phyloP scores from a whole-genome alignment of 2,329 filamentous ascomycete genomes.

The Harringtonia lauricola region DNA sequence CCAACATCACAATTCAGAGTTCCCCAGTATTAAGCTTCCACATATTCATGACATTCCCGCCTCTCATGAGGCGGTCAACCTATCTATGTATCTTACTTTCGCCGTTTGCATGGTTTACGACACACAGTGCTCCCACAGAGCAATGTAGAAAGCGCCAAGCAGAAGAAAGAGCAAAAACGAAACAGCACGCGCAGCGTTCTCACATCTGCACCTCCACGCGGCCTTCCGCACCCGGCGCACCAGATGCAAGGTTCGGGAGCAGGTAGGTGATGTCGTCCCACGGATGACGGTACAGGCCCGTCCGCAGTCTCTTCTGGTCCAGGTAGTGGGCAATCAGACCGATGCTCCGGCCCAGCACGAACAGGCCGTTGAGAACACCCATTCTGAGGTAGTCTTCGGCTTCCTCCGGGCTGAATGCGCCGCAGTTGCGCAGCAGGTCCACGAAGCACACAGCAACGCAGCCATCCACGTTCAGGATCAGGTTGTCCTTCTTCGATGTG shows the following conservation, averaged over 20 bases:
- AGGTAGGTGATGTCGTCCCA: conserved; percentile 98
- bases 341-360: conserved; percentile 93
- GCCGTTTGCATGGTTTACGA: no score
- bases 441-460: conserved; percentile 99
- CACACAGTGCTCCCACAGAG: no score
- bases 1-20: no score
- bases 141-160: background rate
- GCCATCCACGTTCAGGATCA: conserved; percentile 98
- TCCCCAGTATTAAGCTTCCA: no score
- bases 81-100: no score
- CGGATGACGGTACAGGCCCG: conserved; percentile 96
- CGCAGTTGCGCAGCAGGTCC: conserved; percentile 93
- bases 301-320: conserved; percentile 98
- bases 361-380: conserved; percentile 98
- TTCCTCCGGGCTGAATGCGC: conserved; percentile 91
- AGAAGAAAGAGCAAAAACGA: background rate
- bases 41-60: no score
- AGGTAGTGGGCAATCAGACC: conserved; percentile 99
- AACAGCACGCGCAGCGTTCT: conserved; percentile 8
- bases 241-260: conserved; percentile 66
- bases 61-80: no score
- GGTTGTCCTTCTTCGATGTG: conserved; percentile 99
- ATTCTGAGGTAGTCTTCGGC: conserved; percentile 98
- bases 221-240: conserved; percentile 65
- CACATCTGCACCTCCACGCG: conserved; percentile 82